These are phyloP conservation scores for Posidonia oceanica DNA, from an alignment of 116 monocot species.

Conservation along the genomic window DNA sequence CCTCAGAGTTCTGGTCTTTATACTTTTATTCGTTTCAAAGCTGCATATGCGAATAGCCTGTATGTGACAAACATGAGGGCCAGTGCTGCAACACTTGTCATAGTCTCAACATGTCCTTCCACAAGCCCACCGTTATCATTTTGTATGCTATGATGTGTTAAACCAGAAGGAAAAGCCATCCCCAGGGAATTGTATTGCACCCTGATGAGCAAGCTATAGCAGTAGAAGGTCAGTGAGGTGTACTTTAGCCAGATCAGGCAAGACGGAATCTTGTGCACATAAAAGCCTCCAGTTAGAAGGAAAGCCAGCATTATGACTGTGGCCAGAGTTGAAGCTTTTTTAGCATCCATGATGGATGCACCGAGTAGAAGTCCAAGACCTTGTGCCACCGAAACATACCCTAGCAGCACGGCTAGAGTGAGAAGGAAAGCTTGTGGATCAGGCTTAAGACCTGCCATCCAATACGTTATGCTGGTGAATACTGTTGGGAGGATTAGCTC, in stretches of 20 bases:
- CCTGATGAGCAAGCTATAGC: constrained; percentile 46
- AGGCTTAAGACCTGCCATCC: constrained; percentile 70
- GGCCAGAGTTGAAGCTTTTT: constrained; percentile 52
- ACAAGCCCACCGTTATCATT: not conserved
- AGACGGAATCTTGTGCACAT: constrained; percentile 54
- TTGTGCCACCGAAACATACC: constrained; percentile 62
- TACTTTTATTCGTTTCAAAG: constrained; percentile 45
- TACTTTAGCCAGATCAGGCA: constrained; percentile 77
- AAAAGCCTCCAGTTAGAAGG: constrained; percentile 69
- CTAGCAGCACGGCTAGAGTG: constrained; percentile 43
- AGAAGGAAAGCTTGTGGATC: constrained; percentile 44
- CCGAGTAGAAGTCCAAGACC: constrained; percentile 64
- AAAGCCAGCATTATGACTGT: constrained; percentile 69
- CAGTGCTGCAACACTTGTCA: constrained; percentile 26
- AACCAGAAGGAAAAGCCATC: not conserved
- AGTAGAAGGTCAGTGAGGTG: constrained; percentile 64
- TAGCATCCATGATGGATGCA: constrained; percentile 66
- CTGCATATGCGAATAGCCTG: constrained; percentile 60
- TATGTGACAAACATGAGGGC: constrained; percentile 55
- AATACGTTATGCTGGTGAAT: constrained; percentile 49
- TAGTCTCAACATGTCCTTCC: constrained; percentile 10
- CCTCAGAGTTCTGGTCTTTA: constrained; percentile 12
- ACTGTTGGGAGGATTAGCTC: constrained; percentile 70
- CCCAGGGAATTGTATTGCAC: constrained; percentile 33
- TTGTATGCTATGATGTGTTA: not conserved